A percentile compares a stretch with the other conserved stretches of the same genome.
phyloP scores from a whole-genome alignment of 352 stramenopile genomes.

The Globisporangium cystogenes region DNA sequence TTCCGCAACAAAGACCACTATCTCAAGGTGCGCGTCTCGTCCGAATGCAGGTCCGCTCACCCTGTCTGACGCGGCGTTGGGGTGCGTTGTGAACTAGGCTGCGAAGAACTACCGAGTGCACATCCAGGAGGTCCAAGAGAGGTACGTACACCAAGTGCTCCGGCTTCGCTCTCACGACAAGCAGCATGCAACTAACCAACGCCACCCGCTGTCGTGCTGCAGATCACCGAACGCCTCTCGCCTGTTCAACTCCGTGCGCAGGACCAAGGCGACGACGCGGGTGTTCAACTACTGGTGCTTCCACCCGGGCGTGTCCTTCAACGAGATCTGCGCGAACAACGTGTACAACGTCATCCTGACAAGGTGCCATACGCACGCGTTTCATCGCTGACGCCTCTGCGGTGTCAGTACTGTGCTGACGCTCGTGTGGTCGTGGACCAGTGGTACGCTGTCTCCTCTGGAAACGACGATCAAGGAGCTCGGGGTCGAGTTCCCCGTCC shows the following conservation, averaged over 20 bases:
- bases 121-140: constrained; percentile 85
- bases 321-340: constrained; percentile 92
- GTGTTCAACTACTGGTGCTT: constrained; percentile 99
- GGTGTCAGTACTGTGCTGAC: not conserved
- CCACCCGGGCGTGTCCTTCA: constrained; percentile 94
- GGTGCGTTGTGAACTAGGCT: constrained; percentile 29
- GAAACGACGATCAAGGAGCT: constrained; percentile 96
- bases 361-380: constrained; percentile 27
- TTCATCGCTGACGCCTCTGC: not conserved
- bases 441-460: constrained; percentile 96
- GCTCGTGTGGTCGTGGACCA: constrained; percentile 20
- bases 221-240: constrained; percentile 34
- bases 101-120: constrained; percentile 83
- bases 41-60: too few species aligned
- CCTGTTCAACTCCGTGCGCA: constrained; percentile 42
- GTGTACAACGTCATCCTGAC: constrained; percentile 87
- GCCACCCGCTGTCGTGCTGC: constrained; percentile 21
- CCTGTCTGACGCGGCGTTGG: too few species aligned
- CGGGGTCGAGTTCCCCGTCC: constrained; percentile 93
- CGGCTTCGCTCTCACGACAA: not conserved
- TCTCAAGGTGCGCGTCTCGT: constrained; percentile 32
- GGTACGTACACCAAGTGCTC: constrained; percentile 20
- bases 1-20: constrained; percentile 83
- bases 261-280: constrained; percentile 53
- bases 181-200: too few species aligned